Evolutionary conservation across 768 basidiomycete genomes (phyloP).

Genomic region (Porpolomopsis calyptriformis): DNA sequence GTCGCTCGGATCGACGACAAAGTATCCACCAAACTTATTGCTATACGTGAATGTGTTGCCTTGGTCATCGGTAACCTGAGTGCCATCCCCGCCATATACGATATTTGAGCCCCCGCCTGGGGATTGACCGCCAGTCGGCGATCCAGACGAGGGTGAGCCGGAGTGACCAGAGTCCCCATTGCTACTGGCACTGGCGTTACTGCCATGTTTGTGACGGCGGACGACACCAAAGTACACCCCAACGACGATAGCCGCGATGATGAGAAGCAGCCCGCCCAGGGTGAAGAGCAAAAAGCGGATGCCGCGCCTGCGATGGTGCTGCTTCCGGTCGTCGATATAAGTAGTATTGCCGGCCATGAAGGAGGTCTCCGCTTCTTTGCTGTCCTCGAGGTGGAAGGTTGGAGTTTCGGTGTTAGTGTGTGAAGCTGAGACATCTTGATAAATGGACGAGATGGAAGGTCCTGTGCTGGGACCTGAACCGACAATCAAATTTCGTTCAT

Average conservation of each 20-base stretch:
- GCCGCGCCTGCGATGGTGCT: background rate
- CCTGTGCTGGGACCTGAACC: too few species aligned
- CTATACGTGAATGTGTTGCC: constrained; percentile 52
- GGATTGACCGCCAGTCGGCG: background rate
- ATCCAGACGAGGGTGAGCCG: background rate
- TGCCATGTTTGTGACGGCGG: background rate
- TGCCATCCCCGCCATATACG: constrained; percentile 43
- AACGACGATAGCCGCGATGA: constrained; percentile 9
- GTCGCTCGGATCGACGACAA: constrained; percentile 7
- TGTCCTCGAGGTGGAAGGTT: too few species aligned
- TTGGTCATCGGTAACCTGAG: constrained; percentile 38
- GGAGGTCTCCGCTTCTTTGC: too few species aligned
- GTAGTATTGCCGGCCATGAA: too few species aligned
- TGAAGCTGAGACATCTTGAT: too few species aligned
- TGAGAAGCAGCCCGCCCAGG: background rate
- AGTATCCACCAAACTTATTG: constrained; percentile 51
- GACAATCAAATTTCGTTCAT: too few species aligned
- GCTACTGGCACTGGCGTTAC: too few species aligned
- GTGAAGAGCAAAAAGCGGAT: constrained; percentile 6
- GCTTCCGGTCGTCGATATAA: too few species aligned
- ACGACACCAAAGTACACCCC: constrained; percentile 10
- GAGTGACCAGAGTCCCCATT: background rate
- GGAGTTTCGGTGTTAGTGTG: too few species aligned
- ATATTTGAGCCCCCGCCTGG: background rate
- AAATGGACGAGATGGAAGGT: too few species aligned